Evolutionary conservation across 805 yeast species (phyloP), one percentile per base, ranked within the genome.

Genomic region (Myxozyma mucilagina): DNA sequence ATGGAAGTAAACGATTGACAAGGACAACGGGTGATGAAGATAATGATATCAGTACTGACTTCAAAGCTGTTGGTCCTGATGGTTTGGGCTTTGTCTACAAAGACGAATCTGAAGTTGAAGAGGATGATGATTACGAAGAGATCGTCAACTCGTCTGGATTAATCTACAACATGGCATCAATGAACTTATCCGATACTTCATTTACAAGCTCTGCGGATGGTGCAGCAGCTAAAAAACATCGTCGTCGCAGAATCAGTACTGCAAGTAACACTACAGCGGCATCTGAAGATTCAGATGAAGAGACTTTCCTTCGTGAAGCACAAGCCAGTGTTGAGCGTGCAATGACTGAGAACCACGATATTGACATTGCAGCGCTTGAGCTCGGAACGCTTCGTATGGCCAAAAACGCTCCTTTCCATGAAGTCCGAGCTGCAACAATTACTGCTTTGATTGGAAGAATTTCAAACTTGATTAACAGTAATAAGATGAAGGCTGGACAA

Each of bases 381-480:
- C 82, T 94, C 69, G 93, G 93, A 73, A 94, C 99, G 0, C 80
- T 94, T 71, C 83, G 98, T 76, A 93, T 94, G 99, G 90, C 97
- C 70, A 88, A 92, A 94, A 90, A 94, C 73, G 99, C 91, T 16
- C 83, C 94, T 0, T 93, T 94, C 74, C 96, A 90, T 70, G 97
- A 92, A 71, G 97, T 94, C 13, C 83, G 97, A 72, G 75, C 78
- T 35, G 96, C 96, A 4, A 90, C 97, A 0, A 78, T 85, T 39
- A 79, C 80, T 42, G 94, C 97, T 0, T 78, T 94, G 70, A 69
- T 90, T 47, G 78, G 79, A 47, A 82, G 94, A 69, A 83, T 89
- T 11, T 79, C 84, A 54, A 90, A 90, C 67, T 87, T 88, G 69
- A 83, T 91, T 42, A 80, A 84, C 44, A 89, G 97, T 0, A 89